Evolutionary conservation across 306 rosid genomes (phyloP).

Genomic region (Benincasa hispida): DNA sequence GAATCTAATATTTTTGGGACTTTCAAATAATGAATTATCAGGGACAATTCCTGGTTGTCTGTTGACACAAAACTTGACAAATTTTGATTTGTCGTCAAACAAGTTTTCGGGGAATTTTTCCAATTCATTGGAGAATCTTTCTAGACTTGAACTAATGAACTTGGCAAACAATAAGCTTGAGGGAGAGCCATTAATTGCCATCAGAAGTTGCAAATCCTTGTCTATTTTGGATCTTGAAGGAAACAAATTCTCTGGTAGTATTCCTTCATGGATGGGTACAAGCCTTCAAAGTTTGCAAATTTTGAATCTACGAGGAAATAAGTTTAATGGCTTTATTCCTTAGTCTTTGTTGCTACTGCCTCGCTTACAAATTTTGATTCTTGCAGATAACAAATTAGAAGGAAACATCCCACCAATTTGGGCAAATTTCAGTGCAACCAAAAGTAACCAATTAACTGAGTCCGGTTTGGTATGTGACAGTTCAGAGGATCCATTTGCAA

Average conservation of each 20-base stretch:
- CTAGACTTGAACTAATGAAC: background rate
- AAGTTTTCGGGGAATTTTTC: no score
- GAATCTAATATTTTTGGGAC: no score
- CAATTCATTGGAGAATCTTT: no score
- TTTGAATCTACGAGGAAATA: background rate
- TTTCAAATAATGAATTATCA: no score
- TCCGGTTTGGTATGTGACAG: background rate
- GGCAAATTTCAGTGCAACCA: background rate
- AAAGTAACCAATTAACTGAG: background rate
- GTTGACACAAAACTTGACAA: no score
- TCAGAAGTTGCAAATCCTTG: background rate
- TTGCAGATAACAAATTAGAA: background rate
- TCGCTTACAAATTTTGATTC: constrained; percentile 2
- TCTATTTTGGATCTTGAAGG: background rate
- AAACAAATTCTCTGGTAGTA: background rate
- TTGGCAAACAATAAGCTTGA: background rate
- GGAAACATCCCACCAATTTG: constrained; percentile 2
- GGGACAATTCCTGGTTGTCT: no score
- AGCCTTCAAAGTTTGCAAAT: background rate
- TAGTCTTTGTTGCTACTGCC: background rate
- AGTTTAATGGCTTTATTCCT: background rate
- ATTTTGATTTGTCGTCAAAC: no score
- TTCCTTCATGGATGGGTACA: constrained; percentile 1
- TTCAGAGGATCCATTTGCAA: background rate
- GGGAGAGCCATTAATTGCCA: background rate